A percentile compares a stretch with the other conserved stretches of the same genome.
Conservation (phyloP, 768 basidiomycete species). For the Rhizopogon salebrosus region DNA sequence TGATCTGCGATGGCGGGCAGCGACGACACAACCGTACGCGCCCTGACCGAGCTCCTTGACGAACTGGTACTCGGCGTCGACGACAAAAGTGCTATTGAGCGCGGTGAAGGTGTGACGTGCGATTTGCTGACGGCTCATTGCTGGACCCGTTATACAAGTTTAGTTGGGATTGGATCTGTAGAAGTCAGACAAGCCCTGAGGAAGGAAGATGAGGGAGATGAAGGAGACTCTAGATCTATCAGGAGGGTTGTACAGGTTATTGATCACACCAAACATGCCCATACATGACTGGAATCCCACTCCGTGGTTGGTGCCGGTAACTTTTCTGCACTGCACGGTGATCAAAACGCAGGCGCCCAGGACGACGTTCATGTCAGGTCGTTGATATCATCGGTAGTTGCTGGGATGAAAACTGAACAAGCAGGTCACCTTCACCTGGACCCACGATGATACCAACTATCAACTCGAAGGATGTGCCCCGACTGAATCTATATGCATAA, state of each 20-base stretch:
- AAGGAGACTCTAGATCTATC: background rate
- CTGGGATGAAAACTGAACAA: no score
- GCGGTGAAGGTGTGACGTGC: slow-evolving; percentile 77
- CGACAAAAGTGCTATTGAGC: slow-evolving; percentile 81
- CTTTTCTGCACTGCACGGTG: background rate
- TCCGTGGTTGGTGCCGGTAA: no score
- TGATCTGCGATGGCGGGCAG: slow-evolving; percentile 76
- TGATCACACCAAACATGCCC: slow-evolving; percentile 26
- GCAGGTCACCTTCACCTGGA: no score
- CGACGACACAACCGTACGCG: slow-evolving; percentile 89
- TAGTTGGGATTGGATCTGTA: background rate
- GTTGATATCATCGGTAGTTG: no score
- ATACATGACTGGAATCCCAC: slow-evolving; percentile 12
- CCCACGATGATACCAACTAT: no score
- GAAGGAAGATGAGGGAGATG: background rate
- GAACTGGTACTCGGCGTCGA: slow-evolving; percentile 87
- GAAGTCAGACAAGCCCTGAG: background rate
- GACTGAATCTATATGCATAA: no score
- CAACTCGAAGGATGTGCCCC: no score
- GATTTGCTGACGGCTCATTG: slow-evolving; percentile 24
- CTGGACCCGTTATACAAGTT: background rate
- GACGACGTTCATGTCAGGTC: no score
- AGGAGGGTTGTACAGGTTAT: slow-evolving; percentile 11
- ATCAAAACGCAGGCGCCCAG: background rate
- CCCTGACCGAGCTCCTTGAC: slow-evolving; percentile 97